Base-by-base conservation (phyloP, 306 rosid genomes). In the Heteromeles arbutifolia region DNA sequence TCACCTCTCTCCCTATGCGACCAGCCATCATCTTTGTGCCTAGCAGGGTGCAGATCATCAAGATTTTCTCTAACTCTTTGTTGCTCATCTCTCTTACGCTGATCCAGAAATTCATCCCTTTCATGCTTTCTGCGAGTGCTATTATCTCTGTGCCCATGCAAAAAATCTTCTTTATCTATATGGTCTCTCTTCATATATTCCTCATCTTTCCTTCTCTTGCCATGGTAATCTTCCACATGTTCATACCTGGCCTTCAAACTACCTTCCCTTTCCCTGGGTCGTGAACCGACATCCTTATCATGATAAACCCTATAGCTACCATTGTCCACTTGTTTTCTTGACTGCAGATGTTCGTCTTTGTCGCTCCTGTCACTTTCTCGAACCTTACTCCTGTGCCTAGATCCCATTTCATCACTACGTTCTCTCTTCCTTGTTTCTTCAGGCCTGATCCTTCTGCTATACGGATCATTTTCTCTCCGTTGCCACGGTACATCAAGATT, bases 341-440 rank as follows among this genome's bases (percentile, higher is more conserved):
- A 79, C 81, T 81, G 85, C 70, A 83, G 70, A 75, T 77, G 76
- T 67, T 88, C 98, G 44, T 87, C 97, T 89, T 85, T 95, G 81
- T 90, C 92, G 5, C 74, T 81, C 83, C 91, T 87, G 82, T 90
- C 99, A 58, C 72, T 85, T 72, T 96, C 99, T 74, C 91, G 92
- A 81, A 80, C 88, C 82, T 88, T 96, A 44, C 86, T 77, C 84
- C 93, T 85, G 34, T 84, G 86, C 65, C 88, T 85, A 65, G 86
- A 88, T 77, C 83, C 89, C 57, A 78, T 79, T 67, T 88, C 91
- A 77, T 85, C 87, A 79, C 82, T 77, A 63, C 81, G 89, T 52
- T 85, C 99, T 86, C 98, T 90, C 89, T 92, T 96, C 82, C 98
- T 88, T 63, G 89, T 78, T 74, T 96, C 99, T 76, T 92, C 97